Evolutionary conservation across 345 rosid species (phyloP).

Genomic region (Kernera saxatilis): DNA sequence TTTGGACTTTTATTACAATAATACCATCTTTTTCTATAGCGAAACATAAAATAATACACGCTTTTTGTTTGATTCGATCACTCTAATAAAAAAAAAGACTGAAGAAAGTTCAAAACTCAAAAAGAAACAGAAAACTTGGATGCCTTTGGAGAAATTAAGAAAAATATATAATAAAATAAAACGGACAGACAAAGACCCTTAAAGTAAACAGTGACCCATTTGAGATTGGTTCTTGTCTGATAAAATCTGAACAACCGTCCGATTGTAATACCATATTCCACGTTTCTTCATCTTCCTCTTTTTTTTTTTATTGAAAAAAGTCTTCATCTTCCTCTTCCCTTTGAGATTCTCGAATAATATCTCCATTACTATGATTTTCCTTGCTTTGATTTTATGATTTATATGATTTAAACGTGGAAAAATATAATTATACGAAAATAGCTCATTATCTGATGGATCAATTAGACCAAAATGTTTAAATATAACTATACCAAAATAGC

Average conservation of each 20-base stretch:
- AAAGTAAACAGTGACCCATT: slow-evolving; percentile 1
- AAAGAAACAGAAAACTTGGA: slow-evolving; percentile 21
- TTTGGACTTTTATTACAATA: background rate
- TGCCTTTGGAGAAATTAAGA: slow-evolving; percentile 9
- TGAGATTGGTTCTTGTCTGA: slow-evolving; percentile 5
- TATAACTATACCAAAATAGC: background rate
- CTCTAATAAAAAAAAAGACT: background rate
- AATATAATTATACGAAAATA: background rate
- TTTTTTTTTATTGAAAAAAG: too few species aligned
- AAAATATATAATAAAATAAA: background rate
- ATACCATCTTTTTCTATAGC: background rate
- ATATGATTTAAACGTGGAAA: slow-evolving; percentile 2
- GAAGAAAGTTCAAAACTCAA: slow-evolving; percentile 8
- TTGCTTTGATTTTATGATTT: background rate
- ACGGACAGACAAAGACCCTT: slow-evolving; percentile 16
- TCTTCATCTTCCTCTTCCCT: slow-evolving; percentile 11
- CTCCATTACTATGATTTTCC: slow-evolving; percentile 8
- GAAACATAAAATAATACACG: slow-evolving; percentile 10
- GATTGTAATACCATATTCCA: slow-evolving; percentile 16
- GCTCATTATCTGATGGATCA: background rate
- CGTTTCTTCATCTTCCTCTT: slow-evolving; percentile 15
- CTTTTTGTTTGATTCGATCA: slow-evolving; percentile 24
- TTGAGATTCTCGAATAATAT: slow-evolving; percentile 20
- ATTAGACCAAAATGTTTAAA: background rate
- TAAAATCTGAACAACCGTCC: slow-evolving; percentile 15